Percentiles rank a stretch among this genome's conserved stretches.
phyloP scores from a whole-genome alignment of 2,329 filamentous ascomycete species.

The Xylariaceae sp. region DNA sequence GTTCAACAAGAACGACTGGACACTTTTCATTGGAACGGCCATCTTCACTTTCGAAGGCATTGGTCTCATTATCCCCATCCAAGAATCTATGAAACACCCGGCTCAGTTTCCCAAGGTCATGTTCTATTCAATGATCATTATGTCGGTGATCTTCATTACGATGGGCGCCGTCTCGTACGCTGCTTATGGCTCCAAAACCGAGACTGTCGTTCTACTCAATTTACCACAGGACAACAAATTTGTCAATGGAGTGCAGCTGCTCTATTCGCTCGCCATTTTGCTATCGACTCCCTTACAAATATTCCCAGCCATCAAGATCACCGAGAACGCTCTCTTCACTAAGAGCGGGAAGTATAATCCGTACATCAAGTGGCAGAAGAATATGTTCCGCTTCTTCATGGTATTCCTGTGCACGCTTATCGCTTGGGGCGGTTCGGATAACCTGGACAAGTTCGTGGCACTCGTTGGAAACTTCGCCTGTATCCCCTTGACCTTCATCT shows the following conservation, averaged over 20 bases:
- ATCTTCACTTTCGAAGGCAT: slow-evolving; percentile 99
- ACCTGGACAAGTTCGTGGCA: slow-evolving; percentile 96
- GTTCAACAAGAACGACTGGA: slow-evolving; percentile 93
- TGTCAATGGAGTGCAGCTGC: slow-evolving; percentile 92
- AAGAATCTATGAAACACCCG: slow-evolving; percentile 92
- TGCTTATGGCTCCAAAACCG: slow-evolving; percentile 90
- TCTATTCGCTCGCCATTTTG: slow-evolving; percentile 97
- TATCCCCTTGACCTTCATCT: slow-evolving; percentile 94
- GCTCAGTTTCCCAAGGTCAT: slow-evolving; percentile 88
- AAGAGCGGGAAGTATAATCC: slow-evolving; percentile 96
- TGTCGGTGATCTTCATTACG: slow-evolving; percentile 83
- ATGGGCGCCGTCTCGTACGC: slow-evolving; percentile 95
- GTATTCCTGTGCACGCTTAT: slow-evolving; percentile 83
- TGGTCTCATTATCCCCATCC: slow-evolving; percentile 95
- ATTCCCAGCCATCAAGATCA: slow-evolving; percentile 96
- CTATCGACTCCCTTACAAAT: slow-evolving; percentile 94
- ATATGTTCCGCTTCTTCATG: slow-evolving; percentile 89
- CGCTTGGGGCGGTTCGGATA: slow-evolving; percentile 87
- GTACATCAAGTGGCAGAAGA: slow-evolving; percentile 99
- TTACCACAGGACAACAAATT: slow-evolving; percentile 92
- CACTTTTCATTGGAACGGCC: slow-evolving; percentile 95
- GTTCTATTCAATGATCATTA: slow-evolving; percentile 88
- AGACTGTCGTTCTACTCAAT: slow-evolving; percentile 95
- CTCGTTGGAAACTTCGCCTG: slow-evolving; percentile 97
- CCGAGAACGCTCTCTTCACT: slow-evolving; percentile 90